These are phyloP conservation scores for Cladosporium sp. DNA, from an alignment of 2,329 filamentous ascomycete genomes.

Conservation along the genomic window DNA sequence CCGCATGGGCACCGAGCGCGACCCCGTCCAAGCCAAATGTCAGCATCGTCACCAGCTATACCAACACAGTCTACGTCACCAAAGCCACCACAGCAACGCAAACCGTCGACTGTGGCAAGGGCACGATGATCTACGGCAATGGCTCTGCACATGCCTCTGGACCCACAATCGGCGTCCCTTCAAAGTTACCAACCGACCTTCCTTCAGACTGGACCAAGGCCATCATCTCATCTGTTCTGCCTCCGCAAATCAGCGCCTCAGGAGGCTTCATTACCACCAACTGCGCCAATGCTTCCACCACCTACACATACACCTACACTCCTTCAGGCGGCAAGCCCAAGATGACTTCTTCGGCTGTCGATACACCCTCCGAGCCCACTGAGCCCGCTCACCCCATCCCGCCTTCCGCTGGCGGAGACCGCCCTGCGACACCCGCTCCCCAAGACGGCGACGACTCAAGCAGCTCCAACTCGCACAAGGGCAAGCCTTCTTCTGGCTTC, in stretches of 20 bases:
- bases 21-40: not conserved
- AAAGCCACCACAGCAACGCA: constrained; percentile 6
- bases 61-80: constrained; percentile 11
- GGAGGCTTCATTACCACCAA: constrained; percentile 7
- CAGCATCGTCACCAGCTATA: constrained; percentile 11
- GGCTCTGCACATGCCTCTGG: not conserved
- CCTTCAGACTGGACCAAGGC: constrained; percentile 7
- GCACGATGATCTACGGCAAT: constrained; percentile 11
- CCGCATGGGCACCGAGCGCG: constrained; percentile 1
- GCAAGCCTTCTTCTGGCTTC: constrained; percentile 2
- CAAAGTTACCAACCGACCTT: constrained; percentile 7
- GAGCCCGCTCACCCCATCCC: not conserved
- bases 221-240: constrained; percentile 4
- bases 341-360: constrained; percentile 10
- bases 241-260: constrained; percentile 1
- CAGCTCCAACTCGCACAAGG: not conserved
- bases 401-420: constrained; percentile 4
- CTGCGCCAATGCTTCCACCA: constrained; percentile 11
- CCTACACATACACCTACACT: constrained; percentile 13
- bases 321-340: constrained; percentile 13
- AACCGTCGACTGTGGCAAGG: constrained; percentile 10
- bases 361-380: not conserved
- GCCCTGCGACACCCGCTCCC: constrained; percentile 6
- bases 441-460: constrained; percentile 1
- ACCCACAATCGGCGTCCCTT: not conserved